Evolutionary conservation across 257 asterid genomes (phyloP).

Genomic region (Nicotiana otophora): DNA sequence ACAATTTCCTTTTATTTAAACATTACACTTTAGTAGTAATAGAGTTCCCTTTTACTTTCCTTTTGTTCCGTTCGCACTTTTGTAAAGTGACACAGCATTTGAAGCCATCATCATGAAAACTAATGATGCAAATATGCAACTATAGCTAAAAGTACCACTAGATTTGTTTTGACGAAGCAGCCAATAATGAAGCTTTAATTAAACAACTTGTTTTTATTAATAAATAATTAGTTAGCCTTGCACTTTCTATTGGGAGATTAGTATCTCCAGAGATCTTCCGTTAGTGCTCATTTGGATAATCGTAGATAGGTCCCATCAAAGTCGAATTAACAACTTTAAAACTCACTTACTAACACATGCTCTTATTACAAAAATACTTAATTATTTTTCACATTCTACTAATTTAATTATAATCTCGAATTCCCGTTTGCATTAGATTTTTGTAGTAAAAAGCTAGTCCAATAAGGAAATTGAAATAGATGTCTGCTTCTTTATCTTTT

Average conservation of each 20-base stretch:
- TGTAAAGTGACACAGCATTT: neutral
- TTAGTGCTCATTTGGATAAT: neutral
- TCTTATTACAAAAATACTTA: neutral
- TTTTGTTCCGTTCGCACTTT: neutral
- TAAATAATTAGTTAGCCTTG: neutral
- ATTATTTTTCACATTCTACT: neutral
- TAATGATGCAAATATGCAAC: neutral
- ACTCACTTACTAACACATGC: neutral
- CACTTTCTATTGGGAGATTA: conserved; percentile 5
- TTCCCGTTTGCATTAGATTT: neutral
- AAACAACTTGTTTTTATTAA: conserved; percentile 12
- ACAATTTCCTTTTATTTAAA: no score
- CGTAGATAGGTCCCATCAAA: neutral
- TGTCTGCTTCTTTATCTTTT: neutral
- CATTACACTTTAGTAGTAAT: neutral
- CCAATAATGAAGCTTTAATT: conserved; percentile 5
- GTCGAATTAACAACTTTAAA: neutral
- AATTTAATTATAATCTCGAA: neutral
- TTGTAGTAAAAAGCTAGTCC: no score
- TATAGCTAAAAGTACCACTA: neutral
- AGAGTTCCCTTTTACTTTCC: neutral
- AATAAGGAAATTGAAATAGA: no score
- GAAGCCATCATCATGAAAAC: neutral
- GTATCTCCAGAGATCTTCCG: neutral
- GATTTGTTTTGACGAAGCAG: neutral